Base-by-base conservation (phyloP, 345 rosid species). In the Euclidium syriacum region DNA sequence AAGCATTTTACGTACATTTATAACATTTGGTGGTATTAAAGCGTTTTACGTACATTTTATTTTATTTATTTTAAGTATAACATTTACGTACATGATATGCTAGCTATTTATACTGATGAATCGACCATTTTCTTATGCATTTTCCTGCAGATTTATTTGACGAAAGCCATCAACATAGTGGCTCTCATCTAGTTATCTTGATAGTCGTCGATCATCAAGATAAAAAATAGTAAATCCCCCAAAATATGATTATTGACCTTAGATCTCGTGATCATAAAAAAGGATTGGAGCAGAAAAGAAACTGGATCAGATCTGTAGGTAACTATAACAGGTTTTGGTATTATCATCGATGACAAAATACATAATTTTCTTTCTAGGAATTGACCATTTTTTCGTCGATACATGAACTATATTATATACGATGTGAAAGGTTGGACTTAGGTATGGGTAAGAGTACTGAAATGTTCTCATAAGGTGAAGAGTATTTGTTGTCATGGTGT, bases 381-480 rank as follows among this genome's bases (percentile, higher is more conserved):
- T 27, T 62, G 63, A 70, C 74, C 23, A 54, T 36, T 36, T 29
- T 53, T 62, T 62, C 50, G 64, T 46, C 8, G 50, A 54, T 70
- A 16, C 64, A 54, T 70, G 52, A 46, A 46, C 35, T 43, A 47
- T 27, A 54, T 35, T 53, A 53, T 14, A 36, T 9, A 14, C 35
- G 74, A 54, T 62, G 74, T 54, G 74, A 70, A 62, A 62, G 57
- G 64, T 70, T 46, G 64, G 64, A 54, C 43, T 52, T 38, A 54
- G 64, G 69, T 62, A 70, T 54, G 74, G 64, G 69, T 53, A 40
- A 44, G 43, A 62, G 74, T 70, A 61, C 62, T 62, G 74, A 70
- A 69, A 62, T 54, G 74, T 62, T 62, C 62, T 26, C 38, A 62
- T 22, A 47, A 62, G 63, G 36, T 62, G 52, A 53, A 23, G 51